Evolutionary conservation across 441 rosid species (phyloP).

Genomic region (Breynia disticha): DNA sequence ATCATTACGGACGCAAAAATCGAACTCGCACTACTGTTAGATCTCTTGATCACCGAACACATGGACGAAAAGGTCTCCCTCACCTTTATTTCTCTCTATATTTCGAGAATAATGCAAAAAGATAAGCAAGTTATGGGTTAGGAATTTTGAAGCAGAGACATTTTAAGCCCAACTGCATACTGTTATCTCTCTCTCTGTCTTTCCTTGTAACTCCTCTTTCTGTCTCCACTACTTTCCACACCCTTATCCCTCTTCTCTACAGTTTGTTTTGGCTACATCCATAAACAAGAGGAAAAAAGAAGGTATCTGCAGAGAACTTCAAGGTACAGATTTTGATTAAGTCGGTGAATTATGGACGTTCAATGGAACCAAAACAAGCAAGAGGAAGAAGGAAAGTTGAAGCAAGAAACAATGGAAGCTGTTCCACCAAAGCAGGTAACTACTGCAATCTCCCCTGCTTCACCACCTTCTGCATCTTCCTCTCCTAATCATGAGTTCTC

Average conservation of each 20-base stretch:
- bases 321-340: slow-evolving; percentile 16
- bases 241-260: slow-evolving; percentile 20
- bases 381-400: slow-evolving; percentile 29
- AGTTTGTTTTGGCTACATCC: slow-evolving; percentile 23
- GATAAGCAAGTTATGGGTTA: slow-evolving; percentile 15
- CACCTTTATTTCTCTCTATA: slow-evolving; percentile 14
- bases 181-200: slow-evolving; percentile 14
- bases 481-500: slow-evolving; percentile 92
- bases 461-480: slow-evolving; percentile 59
- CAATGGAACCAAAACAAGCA: slow-evolving; percentile 27
- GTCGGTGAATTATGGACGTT: slow-evolving; percentile 36
- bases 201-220: slow-evolving; percentile 4
- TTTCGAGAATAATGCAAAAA: slow-evolving; percentile 18
- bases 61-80: no score
- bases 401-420: slow-evolving; percentile 24
- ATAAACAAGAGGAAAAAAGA: slow-evolving; percentile 6
- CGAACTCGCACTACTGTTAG: no score
- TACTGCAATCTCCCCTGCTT: slow-evolving; percentile 18
- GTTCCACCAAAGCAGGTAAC: neutral
- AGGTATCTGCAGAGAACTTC: slow-evolving; percentile 18
- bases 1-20: no score
- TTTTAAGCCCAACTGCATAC: slow-evolving; percentile 18
- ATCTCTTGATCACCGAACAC: no score
- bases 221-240: slow-evolving; percentile 13
- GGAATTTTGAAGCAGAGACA: slow-evolving; percentile 14